Conservation (phyloP, 805 yeast species). For the Pichia kluyveri region DNA sequence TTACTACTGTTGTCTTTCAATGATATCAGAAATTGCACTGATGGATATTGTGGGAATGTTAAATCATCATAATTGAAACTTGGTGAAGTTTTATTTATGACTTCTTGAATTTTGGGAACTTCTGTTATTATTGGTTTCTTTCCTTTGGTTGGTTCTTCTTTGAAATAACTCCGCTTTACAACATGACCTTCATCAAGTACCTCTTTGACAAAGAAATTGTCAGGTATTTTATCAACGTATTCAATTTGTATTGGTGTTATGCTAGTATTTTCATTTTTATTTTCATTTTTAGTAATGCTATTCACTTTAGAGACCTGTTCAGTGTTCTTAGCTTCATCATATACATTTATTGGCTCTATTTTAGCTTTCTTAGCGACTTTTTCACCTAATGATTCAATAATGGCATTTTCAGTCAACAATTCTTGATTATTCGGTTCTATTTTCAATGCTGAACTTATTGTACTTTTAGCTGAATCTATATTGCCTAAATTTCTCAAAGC, state of each 20-base stretch:
- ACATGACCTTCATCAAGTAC: too few species aligned
- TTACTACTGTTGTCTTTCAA: constrained; percentile 20
- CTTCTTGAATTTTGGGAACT: too few species aligned
- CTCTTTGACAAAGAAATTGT: constrained; percentile 5
- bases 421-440: constrained; percentile 34
- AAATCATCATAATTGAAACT: not conserved
- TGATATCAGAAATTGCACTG: constrained; percentile 36
- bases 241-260: constrained; percentile 6
- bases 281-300: not conserved
- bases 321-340: too few species aligned
- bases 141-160: too few species aligned
- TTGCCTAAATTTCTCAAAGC: constrained; percentile 28
- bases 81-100: too few species aligned
- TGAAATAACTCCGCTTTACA: not conserved
- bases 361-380: not conserved
- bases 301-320: not conserved
- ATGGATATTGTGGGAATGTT: constrained; percentile 40
- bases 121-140: too few species aligned
- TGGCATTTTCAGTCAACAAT: constrained; percentile 30
- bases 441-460: constrained; percentile 29
- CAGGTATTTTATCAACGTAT: constrained; percentile 16
- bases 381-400: not conserved
- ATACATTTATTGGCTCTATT: not conserved
- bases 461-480: constrained; percentile 21
- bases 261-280: not conserved